Evolutionary conservation across 2,329 filamentous ascomycete species (phyloP), one percentile per base, ranked within the genome.

Genomic region (Xenoacremonium recifei): DNA sequence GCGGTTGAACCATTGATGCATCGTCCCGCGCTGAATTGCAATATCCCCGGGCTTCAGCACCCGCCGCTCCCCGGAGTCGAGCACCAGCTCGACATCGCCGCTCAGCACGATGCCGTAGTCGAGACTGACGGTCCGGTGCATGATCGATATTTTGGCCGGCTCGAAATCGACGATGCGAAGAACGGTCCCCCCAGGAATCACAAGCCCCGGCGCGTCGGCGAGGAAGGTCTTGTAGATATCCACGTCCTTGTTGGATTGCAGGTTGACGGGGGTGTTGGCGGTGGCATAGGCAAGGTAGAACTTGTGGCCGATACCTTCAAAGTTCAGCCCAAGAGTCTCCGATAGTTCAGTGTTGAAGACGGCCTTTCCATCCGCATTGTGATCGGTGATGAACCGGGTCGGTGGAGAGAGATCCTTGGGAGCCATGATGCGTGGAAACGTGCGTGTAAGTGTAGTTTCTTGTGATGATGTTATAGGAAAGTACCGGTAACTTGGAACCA

Each of bases 81-180:
- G 45, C 4, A 73, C 41, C 54, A 80, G 61, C 46, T 79, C 76
- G 11, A 81, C 55, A 53, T 71, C 65, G 0, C 77, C 77, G 48
- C 80, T 75, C 1, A 81, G 49, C 3, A 80, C 66, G 38, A 80
- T 65, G 1, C 75, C 77, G 42, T 74, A 79, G 46, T 81, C 77
- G 0, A 81, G 59, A 36, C 69, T 76, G 43, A 74, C 67, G 0
- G 78, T 80, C 5, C 76, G 68, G 44, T 81, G 55, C 52, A 59
- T 54, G 0, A 51, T 48, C 4, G 54, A 57, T 1, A 42, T 27
- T 6, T 33, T 31, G 0, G 39, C 47, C 0, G 74, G 73, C 0
- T 64, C 60, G 47, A 77, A 71, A 44, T 78, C 75, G 6, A 77
- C 72, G 31, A 72, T 65, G 2, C 73, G 68, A 5, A 70, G 64